These are phyloP conservation scores for Eudorina sp. DNA, from an alignment of 139 green algal genomes.

Conservation along the genomic window DNA sequence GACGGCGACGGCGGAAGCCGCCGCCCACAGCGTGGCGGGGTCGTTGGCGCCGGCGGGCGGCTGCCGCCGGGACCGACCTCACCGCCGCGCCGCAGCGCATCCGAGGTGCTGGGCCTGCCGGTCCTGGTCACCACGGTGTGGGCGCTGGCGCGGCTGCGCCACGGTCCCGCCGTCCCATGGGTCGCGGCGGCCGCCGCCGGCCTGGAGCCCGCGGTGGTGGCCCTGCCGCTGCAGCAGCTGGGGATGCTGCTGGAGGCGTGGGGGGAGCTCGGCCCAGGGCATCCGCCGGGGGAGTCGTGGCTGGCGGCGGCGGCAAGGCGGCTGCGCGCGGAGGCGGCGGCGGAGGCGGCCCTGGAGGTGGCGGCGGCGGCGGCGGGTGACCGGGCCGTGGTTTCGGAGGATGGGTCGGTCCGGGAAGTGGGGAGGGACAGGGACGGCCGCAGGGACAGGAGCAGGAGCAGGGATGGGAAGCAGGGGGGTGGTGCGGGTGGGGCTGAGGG, in stretches of 20 bases:
- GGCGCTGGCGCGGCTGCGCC: conserved; percentile 9
- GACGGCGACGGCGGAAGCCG: neutral
- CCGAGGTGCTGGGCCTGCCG: neutral
- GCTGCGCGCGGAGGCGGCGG: too few species aligned
- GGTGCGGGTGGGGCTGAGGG: neutral
- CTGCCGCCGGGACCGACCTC: too few species aligned
- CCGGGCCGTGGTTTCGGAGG: neutral
- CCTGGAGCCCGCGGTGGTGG: neutral
- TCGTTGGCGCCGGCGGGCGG: too few species aligned
- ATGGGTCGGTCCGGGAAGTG: neutral
- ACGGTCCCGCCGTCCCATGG: conserved; percentile 32
- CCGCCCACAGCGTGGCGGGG: neutral
- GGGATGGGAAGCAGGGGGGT: neutral
- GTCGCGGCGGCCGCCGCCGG: neutral
- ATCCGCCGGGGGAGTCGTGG: neutral
- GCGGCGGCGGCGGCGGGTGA: too few species aligned
- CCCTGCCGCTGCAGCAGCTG: neutral
- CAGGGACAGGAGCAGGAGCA: neutral
- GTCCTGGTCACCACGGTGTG: conserved; percentile 9
- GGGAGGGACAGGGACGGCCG: neutral
- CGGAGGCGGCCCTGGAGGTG: too few species aligned
- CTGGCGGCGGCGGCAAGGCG: neutral
- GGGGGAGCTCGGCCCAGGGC: neutral
- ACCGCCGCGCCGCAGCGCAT: neutral
- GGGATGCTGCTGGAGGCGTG: neutral